A percentile compares a stretch with the other conserved stretches of the same genome.
Evolutionary conservation across 352 stramenopile genomes (phyloP).

Genomic region (Phytophthora colocasiae): DNA sequence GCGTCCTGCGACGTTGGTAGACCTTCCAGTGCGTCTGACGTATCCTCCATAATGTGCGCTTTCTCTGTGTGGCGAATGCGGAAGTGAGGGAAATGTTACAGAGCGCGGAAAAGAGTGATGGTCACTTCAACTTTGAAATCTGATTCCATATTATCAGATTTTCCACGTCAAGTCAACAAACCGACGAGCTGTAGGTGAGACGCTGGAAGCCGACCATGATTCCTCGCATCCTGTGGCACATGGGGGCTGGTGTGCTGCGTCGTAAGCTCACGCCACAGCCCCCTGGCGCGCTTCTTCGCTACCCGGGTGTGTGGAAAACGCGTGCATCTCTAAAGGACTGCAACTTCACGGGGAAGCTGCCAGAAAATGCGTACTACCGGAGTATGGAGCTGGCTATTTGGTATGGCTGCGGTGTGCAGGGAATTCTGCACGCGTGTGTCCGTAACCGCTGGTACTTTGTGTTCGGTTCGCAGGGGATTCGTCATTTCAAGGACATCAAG

Average conservation of each 20-base stretch:
- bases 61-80: constrained; percentile 23
- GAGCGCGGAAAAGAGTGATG: constrained; percentile 24
- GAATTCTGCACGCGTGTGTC: constrained; percentile 62
- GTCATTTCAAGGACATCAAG: constrained; percentile 63
- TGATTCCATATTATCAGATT: constrained; percentile 21
- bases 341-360: constrained; percentile 56
- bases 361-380: constrained; percentile 74
- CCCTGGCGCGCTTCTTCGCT: constrained; percentile 60
- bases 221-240: constrained; percentile 76
- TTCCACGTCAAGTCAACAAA: constrained; percentile 2
- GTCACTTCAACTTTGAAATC: constrained; percentile 38
- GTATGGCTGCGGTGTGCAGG: constrained; percentile 68
- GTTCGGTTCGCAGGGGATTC: constrained; percentile 72
- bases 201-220: constrained; percentile 45
- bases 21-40: constrained; percentile 1
- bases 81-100: constrained; percentile 19
- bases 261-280: constrained; percentile 49
- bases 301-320: constrained; percentile 60
- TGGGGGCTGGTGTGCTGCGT: constrained; percentile 58
- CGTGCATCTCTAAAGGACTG: constrained; percentile 68
- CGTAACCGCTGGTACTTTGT: constrained; percentile 76
- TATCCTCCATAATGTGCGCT: constrained; percentile 11
- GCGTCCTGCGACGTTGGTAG: constrained; percentile 21
- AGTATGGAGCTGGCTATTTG: constrained; percentile 80
- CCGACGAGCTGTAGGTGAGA: no score